Evolutionary conservation across 2,329 filamentous ascomycete species (phyloP), one percentile per base, ranked within the genome.

Genomic region (Trichophyton schoenleinii): DNA sequence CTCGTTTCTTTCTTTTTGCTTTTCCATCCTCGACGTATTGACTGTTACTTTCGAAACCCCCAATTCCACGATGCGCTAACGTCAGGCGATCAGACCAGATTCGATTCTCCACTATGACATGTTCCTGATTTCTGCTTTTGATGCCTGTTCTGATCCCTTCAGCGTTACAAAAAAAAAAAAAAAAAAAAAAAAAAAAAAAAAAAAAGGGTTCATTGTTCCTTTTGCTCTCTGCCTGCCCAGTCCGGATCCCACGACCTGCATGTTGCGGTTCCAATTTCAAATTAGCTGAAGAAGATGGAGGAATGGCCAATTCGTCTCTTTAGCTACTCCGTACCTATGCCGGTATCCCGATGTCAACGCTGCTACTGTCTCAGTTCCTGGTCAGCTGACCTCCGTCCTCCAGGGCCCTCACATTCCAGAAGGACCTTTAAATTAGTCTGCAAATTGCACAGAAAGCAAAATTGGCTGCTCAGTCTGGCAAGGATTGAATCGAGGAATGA

Each of bases 131-230:
- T 49, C 61, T 65, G 46, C 41, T 46, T 28, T n/a, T 44, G 55
- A 62, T 63, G 63, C 64, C 58, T 63, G 63, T 59, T 65, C 59
- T 48, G 60, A 64, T 64, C 61, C 61, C 55, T 55, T 57, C 60
- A 53, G 57, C 48, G 34, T 53, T 22, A 25, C 22, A 34, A 59
- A 48, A 15, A 31, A 53, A 31, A 49, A 53, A 59, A 48, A 15
- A 31, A 53, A 31, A 28, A 53, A 13, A 53, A 13, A 34, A 53
- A 31, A 49, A 53, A 59, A 48, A 15, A 31, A 53, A 31, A 28
- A 53, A 13, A 53, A 13, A 34, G 22, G 6, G 13, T 34, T n/a
- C 15, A 13, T 36, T 36, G 34, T 13, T 36, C 34, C 3, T 36
- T 36, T 36, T 36, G 34, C 34, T 53, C 22, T 22, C 28, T 34